Percentiles rank a stretch among this genome's conserved stretches.
phyloP scores from a whole-genome alignment of 139 green algal genomes.

The Chlorella sp. region DNA sequence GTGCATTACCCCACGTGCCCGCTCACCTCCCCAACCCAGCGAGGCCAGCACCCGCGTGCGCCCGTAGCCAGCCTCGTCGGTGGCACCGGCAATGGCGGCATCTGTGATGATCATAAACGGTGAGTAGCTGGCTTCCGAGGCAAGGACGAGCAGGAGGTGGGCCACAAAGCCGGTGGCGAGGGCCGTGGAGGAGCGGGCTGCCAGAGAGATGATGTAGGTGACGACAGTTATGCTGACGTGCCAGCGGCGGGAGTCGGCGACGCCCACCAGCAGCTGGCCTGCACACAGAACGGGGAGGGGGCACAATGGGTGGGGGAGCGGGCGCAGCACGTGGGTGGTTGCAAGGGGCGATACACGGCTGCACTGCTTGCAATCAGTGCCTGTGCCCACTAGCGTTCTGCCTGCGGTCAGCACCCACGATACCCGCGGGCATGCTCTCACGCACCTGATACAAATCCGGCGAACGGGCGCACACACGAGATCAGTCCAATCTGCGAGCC shows the following conservation, averaged over 20 bases:
- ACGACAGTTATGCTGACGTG: neutral
- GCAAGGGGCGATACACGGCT: neutral
- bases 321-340: neutral
- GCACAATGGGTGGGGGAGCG: neutral
- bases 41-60: constrained; percentile 5
- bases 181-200: neutral
- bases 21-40: constrained; percentile 19
- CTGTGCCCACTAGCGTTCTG: too few species aligned
- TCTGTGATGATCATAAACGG: constrained; percentile 24
- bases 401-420: neutral
- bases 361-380: neutral
- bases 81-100: neutral
- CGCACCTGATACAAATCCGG: constrained; percentile 7
- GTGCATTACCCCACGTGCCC: neutral
- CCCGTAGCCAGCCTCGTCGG: neutral
- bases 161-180: neutral
- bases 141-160: constrained; percentile 1
- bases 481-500: constrained; percentile 9
- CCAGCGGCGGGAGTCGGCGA: neutral
- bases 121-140: neutral
- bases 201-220: neutral
- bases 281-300: neutral
- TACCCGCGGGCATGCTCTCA: neutral
- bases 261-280: constrained; percentile 28
- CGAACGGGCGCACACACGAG: neutral